Base-by-base conservation (phyloP, 208 protist genomes). In the Acanthamoeba sp. region DNA sequence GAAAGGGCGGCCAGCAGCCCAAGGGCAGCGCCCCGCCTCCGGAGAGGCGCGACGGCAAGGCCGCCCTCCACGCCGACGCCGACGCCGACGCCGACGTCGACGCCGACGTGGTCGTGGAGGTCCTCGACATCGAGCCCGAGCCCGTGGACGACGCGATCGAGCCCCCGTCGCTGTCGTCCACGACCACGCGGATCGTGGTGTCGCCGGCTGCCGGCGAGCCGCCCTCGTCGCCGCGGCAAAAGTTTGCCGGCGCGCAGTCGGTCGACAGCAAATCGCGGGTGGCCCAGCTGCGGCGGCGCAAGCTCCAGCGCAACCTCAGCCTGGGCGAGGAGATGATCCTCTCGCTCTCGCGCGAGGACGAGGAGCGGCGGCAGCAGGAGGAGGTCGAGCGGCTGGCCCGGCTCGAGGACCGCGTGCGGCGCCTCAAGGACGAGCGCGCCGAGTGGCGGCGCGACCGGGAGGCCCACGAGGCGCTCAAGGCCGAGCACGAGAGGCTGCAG, bases 291-390 rank as follows among this genome's bases (percentile, higher is more conserved):
- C 78, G 50, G 1, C 36, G n/a, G 20, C 40, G 18, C n/a, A 87
- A 62, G 78, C 40, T 87, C 4, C n/a, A 50, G 29, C 24, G 78
- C 12, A 59, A 87, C 45, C 40, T 87, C 24, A 87, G 78, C 42
- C 24, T 87, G 45, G 78, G 78, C n/a, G 78, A 87, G 78, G 78
- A 87, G 50, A 59, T 87, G 40, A 50, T 87, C 45, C 24, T 62
- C 42, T 50, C 78, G 29, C 40, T 87, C 5, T 38, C 40, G 40
- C 40, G 50, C 45, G 78, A 87, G 29, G 78, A 50, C n/a, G 78
- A 87, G 50, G 78, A 87, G 29, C 40, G 50, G 24, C n/a, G 12
- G 2, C 22, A 59, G 50, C 36, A 87, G 42, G 45, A 87, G 38
- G 45, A 32, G n/a, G 14, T 48, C 12, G 45, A 36, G 78, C 1